Percentiles rank a stretch among this genome's conserved stretches.
Conservation (phyloP, 345 rosid genomes). For the Capsella bursapastoris region DNA sequence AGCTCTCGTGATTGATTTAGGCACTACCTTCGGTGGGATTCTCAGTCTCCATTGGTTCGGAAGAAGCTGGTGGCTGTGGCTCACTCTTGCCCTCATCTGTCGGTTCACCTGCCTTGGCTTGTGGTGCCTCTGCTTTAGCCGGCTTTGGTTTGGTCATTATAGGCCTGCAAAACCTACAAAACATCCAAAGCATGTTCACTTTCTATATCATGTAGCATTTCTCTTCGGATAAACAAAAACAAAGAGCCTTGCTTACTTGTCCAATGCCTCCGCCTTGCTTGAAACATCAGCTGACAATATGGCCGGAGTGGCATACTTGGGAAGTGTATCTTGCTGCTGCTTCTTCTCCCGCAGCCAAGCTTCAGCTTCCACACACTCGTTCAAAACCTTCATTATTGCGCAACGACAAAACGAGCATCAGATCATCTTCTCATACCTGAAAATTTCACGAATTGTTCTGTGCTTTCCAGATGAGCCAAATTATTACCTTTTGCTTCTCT, state of each 20-base stretch:
- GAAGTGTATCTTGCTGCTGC: conserved; percentile 88
- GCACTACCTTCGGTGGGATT: conserved; percentile 41
- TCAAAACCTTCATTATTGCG: conserved; percentile 62
- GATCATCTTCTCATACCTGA: background rate
- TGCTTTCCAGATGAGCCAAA: background rate
- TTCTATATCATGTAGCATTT: background rate
- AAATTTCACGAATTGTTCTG: background rate
- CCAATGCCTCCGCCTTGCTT: conserved; percentile 85
- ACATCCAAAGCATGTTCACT: conserved; percentile 8
- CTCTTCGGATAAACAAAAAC: background rate
- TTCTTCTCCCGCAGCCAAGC: conserved; percentile 86
- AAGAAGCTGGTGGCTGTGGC: conserved; percentile 52
- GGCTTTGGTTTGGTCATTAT: conserved; percentile 95
- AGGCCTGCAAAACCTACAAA: conserved; percentile 78
- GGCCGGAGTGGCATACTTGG: conserved; percentile 74
- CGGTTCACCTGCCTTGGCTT: conserved; percentile 43
- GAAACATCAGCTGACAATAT: conserved; percentile 80
- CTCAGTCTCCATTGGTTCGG: conserved; percentile 83
- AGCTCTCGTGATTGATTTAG: conserved; percentile 1
- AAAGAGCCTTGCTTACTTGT: conserved; percentile 57
- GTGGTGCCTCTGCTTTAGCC: conserved; percentile 67
- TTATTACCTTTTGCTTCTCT: conserved; percentile 85
- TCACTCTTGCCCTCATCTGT: conserved; percentile 46
- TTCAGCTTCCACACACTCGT: conserved; percentile 89
- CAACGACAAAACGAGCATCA: background rate